Base-by-base conservation (phyloP, 2,329 filamentous ascomycete species). In the Fusarium sp. region DNA sequence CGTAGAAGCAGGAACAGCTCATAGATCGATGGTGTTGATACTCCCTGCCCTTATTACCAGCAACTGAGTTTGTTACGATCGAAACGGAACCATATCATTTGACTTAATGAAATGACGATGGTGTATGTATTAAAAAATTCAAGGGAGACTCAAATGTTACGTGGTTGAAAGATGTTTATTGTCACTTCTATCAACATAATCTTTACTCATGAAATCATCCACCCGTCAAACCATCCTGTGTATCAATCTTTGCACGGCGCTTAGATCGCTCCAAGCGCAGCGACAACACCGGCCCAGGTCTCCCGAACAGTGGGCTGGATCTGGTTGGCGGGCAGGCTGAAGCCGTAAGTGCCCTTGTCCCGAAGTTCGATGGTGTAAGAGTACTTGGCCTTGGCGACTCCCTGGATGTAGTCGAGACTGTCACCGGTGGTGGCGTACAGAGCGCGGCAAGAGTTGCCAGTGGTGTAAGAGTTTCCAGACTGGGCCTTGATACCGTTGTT, bases 401-500 rank as follows among this genome's bases (percentile, higher is more conserved):
- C 82, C 20, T 75, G 74, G 33, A 80, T 73, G 46, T 83, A 85
- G 74, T 86, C 84, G 20, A 81, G 77, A 41, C 79, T 80, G 70
- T 73, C 78, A 19, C 82, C 82, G 2, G 80, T 79, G 0, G 87
- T 85, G 60, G 84, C 81, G 77, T 90, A 91, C 65, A 90, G 85
- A 39, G 87, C 89, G 37, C 78, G 78, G 78, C 88, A 90, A 67
- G 87, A 84, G 4, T 86, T 82, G 3, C 85, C 84, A 74, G 40
- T 71, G 30, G 75, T 70, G 41, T 73, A 73, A 25, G 65, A 27
- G 3, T 50, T 33, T 4, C 65, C 65, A 14, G 65, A 68, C 23
- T 50, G 44, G 22, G 23, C 43, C 4, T 60, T 44, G 13, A 67
- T 60, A 22, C 49, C 70, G 20, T 44, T 63, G 39, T 32, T 45